Evolutionary conservation across 1,284 basidiomycete species (phyloP).

Genomic region (Singerocomus inundabilis): DNA sequence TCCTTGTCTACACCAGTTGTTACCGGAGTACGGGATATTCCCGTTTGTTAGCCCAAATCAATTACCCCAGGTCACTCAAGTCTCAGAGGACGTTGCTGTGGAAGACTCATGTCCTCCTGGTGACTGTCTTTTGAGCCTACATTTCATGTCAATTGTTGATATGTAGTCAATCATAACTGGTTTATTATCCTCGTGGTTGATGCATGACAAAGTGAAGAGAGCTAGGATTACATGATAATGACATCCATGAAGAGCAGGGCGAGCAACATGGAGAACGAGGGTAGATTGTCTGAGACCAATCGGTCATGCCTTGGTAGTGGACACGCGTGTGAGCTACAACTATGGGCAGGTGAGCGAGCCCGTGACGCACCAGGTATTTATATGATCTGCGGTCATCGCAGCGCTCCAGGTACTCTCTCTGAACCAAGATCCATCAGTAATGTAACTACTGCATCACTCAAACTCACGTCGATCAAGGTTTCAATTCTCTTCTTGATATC

Average conservation of each 20-base stretch:
- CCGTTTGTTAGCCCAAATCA: conserved; percentile 34
- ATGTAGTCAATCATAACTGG: conserved; percentile 25
- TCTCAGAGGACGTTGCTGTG: conserved; percentile 18
- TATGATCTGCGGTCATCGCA: conserved; percentile 81
- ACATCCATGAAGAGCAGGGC: not conserved
- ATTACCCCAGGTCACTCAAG: conserved; percentile 37
- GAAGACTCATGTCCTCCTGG: not conserved
- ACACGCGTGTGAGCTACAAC: conserved; percentile 1
- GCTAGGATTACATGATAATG: conserved; percentile 3
- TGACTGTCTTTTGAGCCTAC: conserved; percentile 26
- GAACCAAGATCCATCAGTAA: conserved; percentile 8
- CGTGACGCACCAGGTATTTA: conserved; percentile 60
- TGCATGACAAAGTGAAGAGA: not conserved
- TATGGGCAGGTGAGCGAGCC: not conserved
- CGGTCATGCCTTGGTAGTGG: conserved; percentile 27
- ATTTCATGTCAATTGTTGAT: conserved; percentile 37
- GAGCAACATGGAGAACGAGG: not conserved
- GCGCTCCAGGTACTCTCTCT: conserved; percentile 82
- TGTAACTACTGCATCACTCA: not conserved
- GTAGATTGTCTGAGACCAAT: conserved; percentile 3
- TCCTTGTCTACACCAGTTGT: conserved; percentile 17
- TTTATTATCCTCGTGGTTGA: not conserved
- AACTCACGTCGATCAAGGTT: conserved; percentile 83
- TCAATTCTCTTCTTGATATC: conserved; percentile 96
- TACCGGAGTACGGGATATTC: conserved; percentile 26